Evolutionary conservation across 2,329 filamentous ascomycete genomes (phyloP), one percentile per base, ranked within the genome.

Genomic region (Didymella lethalis): DNA sequence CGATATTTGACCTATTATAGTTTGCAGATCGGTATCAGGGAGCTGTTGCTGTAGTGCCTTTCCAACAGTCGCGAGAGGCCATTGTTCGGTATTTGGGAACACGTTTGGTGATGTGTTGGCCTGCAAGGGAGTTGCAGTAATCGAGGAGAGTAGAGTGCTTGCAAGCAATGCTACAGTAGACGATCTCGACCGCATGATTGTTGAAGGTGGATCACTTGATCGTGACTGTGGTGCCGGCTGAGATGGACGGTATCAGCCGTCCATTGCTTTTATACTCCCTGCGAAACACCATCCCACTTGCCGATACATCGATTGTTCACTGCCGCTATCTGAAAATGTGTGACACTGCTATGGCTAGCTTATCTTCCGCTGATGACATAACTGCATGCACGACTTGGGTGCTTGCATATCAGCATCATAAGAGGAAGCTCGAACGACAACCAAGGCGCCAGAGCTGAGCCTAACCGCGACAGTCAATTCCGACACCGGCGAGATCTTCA

Each of bases 1-100:
- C 32, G 76, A 72, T 25, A 81, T 62, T 45, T 78, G 72, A 3
- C 68, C 61, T 7, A 81, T 57, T 57, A 80, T 75, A 8, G 64
- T 53, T 49, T 71, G 68, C 12, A 80, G 64, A 44, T 79, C 76
- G n/a, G 65, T 64, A 53, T 78, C 74, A 4, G 78, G 77, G 29
- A 67, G 54, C 59, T 79, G 78, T 16, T 77, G 75, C 38, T 68
- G 56, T 2, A 79, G 54, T 7, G 64, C 61, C 28, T 65, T 57
- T 1, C 75, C 74, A 11, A 77, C 61, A 1, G 64, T 66, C 2
- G 72, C 68, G 2, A 71, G 62, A n/a, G 78, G 78, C 78, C 78
- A 80, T 64, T 69, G 62, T 8, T 59, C 53, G 18, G 57, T 62
- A 43, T 58, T 62, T 3, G 64, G 63, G 25, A 59, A 66, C 3